Base-by-base conservation (phyloP, 768 basidiomycete genomes). In the Tylopilus balloui region DNA sequence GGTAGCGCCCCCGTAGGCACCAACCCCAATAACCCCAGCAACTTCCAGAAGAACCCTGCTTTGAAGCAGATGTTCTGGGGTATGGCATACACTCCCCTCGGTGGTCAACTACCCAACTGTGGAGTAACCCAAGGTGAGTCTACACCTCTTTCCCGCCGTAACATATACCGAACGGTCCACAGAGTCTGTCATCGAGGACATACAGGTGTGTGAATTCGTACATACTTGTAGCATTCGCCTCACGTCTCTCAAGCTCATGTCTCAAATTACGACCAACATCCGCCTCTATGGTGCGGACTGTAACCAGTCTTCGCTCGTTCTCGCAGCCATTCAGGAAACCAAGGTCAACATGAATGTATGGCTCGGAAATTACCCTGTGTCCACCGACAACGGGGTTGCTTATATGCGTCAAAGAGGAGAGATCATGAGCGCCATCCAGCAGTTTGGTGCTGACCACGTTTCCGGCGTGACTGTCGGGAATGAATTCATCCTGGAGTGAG, bases 261-360 rank as follows among this genome's bases (percentile, higher is more conserved):
- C 92, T 29, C 92, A 95, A 70, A 68, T 95, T 31, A 95, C 92
- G 1, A 81, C 78, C 57, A 82, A 80, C 44, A 71, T 92, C 53
- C 87, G 88, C 59, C 73, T 93, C 31, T 95, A 94, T 64, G 92
- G 92, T 34, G 81, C 89, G 29, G 88, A 92, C 67, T 92, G 88
- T 64, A 91, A 92, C 63, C 84, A 88, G 64, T 79, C 83, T 3
- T 84, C 84, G 0, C 73, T 89, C 19, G 84, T 90, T 42, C 78
- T 98, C 25, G 88, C 93, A 56, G 95, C 94, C 15, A 92, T 99
- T 58, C 77, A 84, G 59, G 83, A 81, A 51, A 96, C 94, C 29
- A 89, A 94, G 69, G 88, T 92, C 32, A 74, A 95, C 67, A 78
- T 96, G 80, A 74, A 68, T 4, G 88, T 94, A 6, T 92, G 73